Evolutionary conservation across 2,329 filamentous ascomycete genomes (phyloP), one percentile per base, ranked within the genome.

Genomic region (Cyphellophora europaea): DNA sequence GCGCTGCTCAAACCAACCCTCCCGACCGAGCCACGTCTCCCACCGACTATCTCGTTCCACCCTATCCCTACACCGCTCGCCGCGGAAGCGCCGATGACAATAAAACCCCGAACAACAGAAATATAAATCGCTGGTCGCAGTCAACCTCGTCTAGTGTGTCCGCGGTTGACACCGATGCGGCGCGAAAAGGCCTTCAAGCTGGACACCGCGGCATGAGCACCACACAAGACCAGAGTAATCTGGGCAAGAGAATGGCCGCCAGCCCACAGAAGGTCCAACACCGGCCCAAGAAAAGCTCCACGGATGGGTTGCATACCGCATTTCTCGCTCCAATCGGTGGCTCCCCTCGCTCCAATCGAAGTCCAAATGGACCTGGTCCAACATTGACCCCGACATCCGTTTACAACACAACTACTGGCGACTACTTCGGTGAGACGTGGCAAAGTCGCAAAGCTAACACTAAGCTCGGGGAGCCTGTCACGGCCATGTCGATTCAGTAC

Each of bases 61-160:
- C 46, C 27, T 39, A 38, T 36, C 38, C 33, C 11, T 45, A 38
- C 16, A 25, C 32, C 35, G 38, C 35, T 34, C 40, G 44, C 12
- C 39, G 36, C 3, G 44, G 41, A 25, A 43, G 40, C 33, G n/a
- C 15, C 14, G 16, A 19, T 14, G 32, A 38, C 12, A n/a, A n/a
- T 11, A 27, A 29, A 21, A 19, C 31, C 3, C 35, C 38, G 10
- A 36, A 36, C 25, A 49, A 46, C 34, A 32, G 45, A 11, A 71
- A 66, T 40, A 55, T 73, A 35, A 71, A 74, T 49, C 67, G 71
- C 43, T 74, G 71, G 71, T 74, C 72, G 21, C 70, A 74, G 44
- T 72, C 68, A 12, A 74, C 71, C 15, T 54, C 62, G 18, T 70
- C 67, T 30, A 71, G 66, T 53, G 60, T 57, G 30, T 45, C 49